These are phyloP conservation scores for Keqinozyma sinolaborantium DNA, from an alignment of 1,139 yeast species.

Conservation along the genomic window DNA sequence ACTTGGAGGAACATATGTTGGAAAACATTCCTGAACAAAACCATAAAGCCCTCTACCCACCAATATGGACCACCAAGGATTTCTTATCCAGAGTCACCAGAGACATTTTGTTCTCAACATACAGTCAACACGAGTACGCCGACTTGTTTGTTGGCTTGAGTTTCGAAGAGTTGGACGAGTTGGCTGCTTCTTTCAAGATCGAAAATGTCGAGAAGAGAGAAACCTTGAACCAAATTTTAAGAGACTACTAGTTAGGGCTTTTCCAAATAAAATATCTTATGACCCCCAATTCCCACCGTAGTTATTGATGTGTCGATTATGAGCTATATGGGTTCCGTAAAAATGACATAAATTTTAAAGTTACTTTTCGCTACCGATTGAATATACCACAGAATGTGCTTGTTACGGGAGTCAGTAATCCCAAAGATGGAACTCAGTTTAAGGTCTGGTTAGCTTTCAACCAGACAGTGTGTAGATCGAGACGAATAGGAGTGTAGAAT, in stretches of 20 bases:
- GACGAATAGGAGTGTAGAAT: too few species aligned
- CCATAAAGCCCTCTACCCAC: slow-evolving; percentile 33
- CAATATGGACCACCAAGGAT: slow-evolving; percentile 27
- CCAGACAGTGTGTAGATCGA: too few species aligned
- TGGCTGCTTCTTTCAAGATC: slow-evolving; percentile 45
- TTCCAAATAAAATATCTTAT: too few species aligned
- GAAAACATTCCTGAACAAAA: slow-evolving; percentile 30
- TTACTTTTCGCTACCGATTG: too few species aligned
- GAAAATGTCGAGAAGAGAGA: slow-evolving; percentile 39
- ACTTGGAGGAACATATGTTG: slow-evolving; percentile 28
- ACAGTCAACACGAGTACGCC: slow-evolving; percentile 40
- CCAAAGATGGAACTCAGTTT: too few species aligned
- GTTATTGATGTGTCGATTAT: too few species aligned
- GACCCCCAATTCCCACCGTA: too few species aligned
- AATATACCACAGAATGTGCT: too few species aligned
- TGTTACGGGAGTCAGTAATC: too few species aligned
- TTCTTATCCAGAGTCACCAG: slow-evolving; percentile 33
- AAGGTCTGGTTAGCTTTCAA: too few species aligned
- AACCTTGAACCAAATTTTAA: slow-evolving; percentile 33
- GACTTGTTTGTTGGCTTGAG: slow-evolving; percentile 34
- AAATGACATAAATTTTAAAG: too few species aligned
- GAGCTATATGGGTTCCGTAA: too few species aligned
- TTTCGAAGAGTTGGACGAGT: slow-evolving; percentile 41
- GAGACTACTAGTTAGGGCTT: slow-evolving; percentile 16
- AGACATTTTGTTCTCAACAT: slow-evolving; percentile 39